Conservation (phyloP, 2,329 filamentous ascomycete species). For the Fusarium buxicola region DNA sequence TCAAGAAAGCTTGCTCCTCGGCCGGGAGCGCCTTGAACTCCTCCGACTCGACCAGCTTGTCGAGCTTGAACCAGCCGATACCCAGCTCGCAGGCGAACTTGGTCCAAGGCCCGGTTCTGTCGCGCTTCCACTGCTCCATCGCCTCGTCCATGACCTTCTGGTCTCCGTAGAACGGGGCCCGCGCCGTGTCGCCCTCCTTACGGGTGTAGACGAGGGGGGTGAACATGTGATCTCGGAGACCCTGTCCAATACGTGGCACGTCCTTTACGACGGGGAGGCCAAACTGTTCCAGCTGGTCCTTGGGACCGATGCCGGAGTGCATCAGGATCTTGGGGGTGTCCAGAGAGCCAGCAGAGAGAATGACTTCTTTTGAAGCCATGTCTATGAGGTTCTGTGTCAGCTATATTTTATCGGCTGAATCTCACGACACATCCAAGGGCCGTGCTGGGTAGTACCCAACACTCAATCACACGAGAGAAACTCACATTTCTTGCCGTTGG, state of each 20-base stretch:
- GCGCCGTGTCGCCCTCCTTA: conserved; percentile 55
- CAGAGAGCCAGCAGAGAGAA: conserved; percentile 57
- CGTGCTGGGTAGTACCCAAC: too few species aligned
- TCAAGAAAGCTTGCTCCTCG: conserved; percentile 57
- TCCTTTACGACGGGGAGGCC: conserved; percentile 45
- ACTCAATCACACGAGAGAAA: not conserved
- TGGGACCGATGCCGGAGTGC: conserved; percentile 41
- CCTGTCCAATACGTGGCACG: conserved; percentile 53
- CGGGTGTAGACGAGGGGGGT: conserved; percentile 53
- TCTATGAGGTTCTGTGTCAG: conserved; percentile 30
- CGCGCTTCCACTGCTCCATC: conserved; percentile 59
- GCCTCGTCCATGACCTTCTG: conserved; percentile 56
- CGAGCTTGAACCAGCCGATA: conserved; percentile 59
- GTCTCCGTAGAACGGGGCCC: conserved; percentile 59
- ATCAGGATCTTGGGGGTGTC: conserved; percentile 58
- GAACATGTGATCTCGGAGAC: conserved; percentile 56
- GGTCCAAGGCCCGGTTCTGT: conserved; percentile 55
- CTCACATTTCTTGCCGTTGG: conserved; percentile 34
- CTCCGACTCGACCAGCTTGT: conserved; percentile 51
- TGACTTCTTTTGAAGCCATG: conserved; percentile 55
- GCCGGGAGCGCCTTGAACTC: conserved; percentile 64
- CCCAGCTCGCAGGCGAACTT: conserved; percentile 54
- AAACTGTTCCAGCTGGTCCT: conserved; percentile 25
- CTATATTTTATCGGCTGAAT: too few species aligned
- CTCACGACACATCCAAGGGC: too few species aligned